Evolutionary conservation across 2,329 filamentous ascomycete species (phyloP).

Genomic region (Alternaria dauci): DNA sequence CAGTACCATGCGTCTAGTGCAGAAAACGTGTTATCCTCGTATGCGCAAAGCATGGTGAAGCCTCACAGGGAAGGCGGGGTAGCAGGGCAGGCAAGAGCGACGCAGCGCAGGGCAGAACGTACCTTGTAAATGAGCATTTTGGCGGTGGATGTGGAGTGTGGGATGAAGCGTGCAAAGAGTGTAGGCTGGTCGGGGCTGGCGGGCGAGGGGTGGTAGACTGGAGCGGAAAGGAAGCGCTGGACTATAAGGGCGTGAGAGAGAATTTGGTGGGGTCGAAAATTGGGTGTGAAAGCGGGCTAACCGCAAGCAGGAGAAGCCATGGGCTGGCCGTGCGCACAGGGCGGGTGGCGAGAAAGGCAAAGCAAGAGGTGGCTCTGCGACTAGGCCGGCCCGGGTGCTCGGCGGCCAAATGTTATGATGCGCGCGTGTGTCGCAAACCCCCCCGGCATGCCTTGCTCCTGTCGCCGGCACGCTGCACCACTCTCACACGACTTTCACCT

Average conservation of each 20-base stretch:
- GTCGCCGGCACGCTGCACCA: conserved; percentile 34
- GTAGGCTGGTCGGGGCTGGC: conserved; percentile 20
- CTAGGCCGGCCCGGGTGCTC: conserved; percentile 2
- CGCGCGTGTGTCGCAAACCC: conserved; percentile 14
- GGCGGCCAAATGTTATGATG: conserved; percentile 35
- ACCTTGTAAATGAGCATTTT: conserved; percentile 68
- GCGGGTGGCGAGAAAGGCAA: neutral
- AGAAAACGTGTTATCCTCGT: conserved; percentile 6
- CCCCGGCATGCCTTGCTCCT: conserved; percentile 14
- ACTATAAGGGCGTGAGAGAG: conserved; percentile 26
- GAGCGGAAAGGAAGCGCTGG: conserved; percentile 26
- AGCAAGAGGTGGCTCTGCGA: neutral
- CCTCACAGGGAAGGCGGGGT: conserved; percentile 34
- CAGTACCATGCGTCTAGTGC: conserved; percentile 15
- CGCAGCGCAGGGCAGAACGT: conserved; percentile 28
- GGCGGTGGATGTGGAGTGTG: conserved; percentile 15
- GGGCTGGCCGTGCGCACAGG: conserved; percentile 2
- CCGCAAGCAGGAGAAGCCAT: conserved; percentile 8
- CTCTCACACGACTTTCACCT: conserved; percentile 42
- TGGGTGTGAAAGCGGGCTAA: conserved; percentile 22
- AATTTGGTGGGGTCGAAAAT: conserved; percentile 42
- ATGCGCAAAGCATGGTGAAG: conserved; percentile 23
- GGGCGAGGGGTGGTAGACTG: conserved; percentile 25
- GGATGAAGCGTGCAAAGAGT: conserved; percentile 18
- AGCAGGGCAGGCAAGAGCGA: conserved; percentile 35